Conservation (phyloP, 2,329 filamentous ascomycete genomes). For the Stachybotrys echinatus region DNA sequence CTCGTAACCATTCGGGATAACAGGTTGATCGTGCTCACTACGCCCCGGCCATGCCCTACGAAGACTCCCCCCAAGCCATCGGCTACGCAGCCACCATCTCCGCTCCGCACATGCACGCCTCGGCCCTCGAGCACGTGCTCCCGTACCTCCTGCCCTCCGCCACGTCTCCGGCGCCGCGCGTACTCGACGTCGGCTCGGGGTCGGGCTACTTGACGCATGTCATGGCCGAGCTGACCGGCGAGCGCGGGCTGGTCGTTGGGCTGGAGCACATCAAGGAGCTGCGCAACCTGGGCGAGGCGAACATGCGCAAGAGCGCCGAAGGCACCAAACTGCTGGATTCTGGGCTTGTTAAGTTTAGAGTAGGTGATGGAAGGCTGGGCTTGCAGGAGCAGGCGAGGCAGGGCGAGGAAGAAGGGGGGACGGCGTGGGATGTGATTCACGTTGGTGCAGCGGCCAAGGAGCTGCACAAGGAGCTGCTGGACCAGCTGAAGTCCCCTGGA, state of each 20-base stretch:
- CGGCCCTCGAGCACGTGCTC: constrained; percentile 45
- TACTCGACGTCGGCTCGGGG: constrained; percentile 71
- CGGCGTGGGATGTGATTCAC: constrained; percentile 86
- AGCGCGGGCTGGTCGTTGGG: constrained; percentile 53
- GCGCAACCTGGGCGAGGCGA: constrained; percentile 55
- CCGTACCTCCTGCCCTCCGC: constrained; percentile 33
- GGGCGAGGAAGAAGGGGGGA: constrained; percentile 41
- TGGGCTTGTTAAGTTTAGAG: constrained; percentile 65
- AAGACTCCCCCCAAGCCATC: constrained; percentile 51
- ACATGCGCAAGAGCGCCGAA: constrained; percentile 58
- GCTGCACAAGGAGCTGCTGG: constrained; percentile 66
- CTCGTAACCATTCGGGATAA: not conserved
- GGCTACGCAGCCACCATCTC: constrained; percentile 52
- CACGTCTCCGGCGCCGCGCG: constrained; percentile 35
- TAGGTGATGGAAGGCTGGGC: constrained; percentile 68
- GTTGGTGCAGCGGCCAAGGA: constrained; percentile 80
- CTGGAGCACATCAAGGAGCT: constrained; percentile 68
- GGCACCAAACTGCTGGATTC: constrained; percentile 56
- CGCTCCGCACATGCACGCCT: constrained; percentile 57
- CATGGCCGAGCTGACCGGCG: constrained; percentile 69
- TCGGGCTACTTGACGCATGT: constrained; percentile 85
- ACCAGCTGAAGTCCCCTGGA: constrained; percentile 75
- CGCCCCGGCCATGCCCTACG: constrained; percentile 64
- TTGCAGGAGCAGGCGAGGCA: constrained; percentile 40
- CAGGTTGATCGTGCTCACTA: constrained; percentile 89